Conservation (phyloP, 176 grass and related monocot genomes). For the Musa schizocarpa region DNA sequence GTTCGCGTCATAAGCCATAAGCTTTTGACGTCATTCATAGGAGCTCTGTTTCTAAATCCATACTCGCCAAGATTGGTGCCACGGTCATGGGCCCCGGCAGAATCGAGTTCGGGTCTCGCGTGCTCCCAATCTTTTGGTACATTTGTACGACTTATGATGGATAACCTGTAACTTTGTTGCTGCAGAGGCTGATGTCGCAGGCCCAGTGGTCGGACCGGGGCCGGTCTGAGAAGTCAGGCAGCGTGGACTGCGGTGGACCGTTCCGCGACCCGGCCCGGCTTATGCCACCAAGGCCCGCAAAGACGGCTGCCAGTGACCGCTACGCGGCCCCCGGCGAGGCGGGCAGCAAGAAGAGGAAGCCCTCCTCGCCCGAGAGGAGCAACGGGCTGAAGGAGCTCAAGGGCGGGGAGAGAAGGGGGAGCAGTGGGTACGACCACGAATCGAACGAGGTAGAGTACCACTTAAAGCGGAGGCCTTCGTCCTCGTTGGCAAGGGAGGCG, state of each 20-base stretch:
- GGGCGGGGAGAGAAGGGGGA: slow-evolving; percentile 17
- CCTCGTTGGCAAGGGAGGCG: slow-evolving; percentile 31
- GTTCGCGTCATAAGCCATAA: no score
- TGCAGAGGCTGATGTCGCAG: slow-evolving; percentile 35
- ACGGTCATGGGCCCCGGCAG: no score
- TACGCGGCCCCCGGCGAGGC: slow-evolving; percentile 22
- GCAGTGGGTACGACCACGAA: slow-evolving; percentile 16
- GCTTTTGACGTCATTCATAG: no score
- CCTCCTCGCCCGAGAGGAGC: slow-evolving; percentile 28
- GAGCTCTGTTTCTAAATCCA: no score
- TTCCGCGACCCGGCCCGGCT: slow-evolving; percentile 25
- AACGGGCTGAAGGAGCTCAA: slow-evolving; percentile 21
- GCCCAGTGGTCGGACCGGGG: slow-evolving; percentile 22
- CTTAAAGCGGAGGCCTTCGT: slow-evolving; percentile 71
- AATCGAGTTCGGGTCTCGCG: no score
- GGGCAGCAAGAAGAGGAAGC: slow-evolving; percentile 42
- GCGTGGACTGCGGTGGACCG: slow-evolving; percentile 26
- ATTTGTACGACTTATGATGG: neutral
- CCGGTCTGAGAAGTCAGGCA: slow-evolving; percentile 34
- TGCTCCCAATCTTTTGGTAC: no score
- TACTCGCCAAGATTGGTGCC: no score
- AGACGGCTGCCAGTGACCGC: slow-evolving; percentile 45
- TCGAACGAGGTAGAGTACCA: slow-evolving; percentile 69
- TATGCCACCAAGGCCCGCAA: slow-evolving; percentile 40
- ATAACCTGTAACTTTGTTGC: neutral